Conservation (phyloP, 441 rosid species). For the Adansonia grandidieri region DNA sequence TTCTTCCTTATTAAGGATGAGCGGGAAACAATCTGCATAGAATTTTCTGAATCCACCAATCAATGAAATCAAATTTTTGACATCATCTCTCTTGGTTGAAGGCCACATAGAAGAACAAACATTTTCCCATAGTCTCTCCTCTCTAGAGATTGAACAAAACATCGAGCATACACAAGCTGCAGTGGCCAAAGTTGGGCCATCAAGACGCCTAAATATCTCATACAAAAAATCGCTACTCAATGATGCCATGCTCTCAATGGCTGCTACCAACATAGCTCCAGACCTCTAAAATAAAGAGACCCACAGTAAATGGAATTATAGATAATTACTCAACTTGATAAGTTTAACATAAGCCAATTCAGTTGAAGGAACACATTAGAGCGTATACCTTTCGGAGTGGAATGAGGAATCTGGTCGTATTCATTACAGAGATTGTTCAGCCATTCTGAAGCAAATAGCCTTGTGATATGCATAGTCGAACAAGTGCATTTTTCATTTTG, state of each 20-base stretch:
- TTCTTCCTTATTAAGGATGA: conserved; percentile 71
- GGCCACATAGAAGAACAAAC: conserved; percentile 81
- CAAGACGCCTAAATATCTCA: conserved; percentile 75
- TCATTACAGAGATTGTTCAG: not conserved
- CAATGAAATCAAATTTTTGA: conserved; percentile 53
- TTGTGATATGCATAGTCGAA: not conserved
- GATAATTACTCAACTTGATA: conserved; percentile 1
- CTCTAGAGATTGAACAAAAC: conserved; percentile 68
- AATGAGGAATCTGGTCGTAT: not conserved
- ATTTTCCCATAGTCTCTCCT: conserved; percentile 74
- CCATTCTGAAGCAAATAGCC: not conserved
- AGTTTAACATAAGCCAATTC: not conserved
- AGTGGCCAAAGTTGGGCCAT: conserved; percentile 72
- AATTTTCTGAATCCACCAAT: conserved; percentile 78
- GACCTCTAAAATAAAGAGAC: conserved; percentile 28
- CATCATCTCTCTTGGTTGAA: conserved; percentile 66
- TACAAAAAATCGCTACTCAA: conserved; percentile 65
- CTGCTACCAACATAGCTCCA: conserved; percentile 39
- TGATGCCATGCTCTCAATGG: conserved; percentile 48
- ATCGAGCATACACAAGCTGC: conserved; percentile 74
- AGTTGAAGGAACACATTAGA: not conserved
- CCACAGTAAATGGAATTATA: conserved; percentile 8
- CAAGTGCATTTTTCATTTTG: not conserved
- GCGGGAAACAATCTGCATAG: conserved; percentile 74
- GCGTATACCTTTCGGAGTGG: not conserved